Base-by-base conservation (phyloP, 768 basidiomycete species). In the Russula vinacea region DNA sequence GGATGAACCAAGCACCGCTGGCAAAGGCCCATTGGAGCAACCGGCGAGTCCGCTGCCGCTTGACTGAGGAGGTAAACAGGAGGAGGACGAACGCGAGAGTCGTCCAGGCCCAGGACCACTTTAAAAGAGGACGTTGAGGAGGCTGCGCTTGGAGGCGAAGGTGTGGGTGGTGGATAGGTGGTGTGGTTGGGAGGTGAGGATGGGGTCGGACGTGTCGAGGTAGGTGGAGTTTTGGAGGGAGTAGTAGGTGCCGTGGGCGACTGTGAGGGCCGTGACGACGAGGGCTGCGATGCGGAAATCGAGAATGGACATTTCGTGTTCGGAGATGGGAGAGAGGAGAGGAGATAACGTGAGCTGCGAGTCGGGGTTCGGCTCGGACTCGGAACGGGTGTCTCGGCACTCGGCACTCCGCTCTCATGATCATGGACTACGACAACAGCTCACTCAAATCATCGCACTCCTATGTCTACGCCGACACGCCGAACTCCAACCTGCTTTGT, bases 31-130 rank as follows among this genome's bases (percentile, higher is more conserved):
- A 93, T 68, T 85, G 82, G 26, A 64, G 45, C 8, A 39, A 32
- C 29, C 55, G 59, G 29, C 37, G 52, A 1, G 32, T 17, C 3
- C 66, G n/a, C n/a, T n/a, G n/a, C n/a, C n/a, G 66, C 11, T 49
- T 33, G 37, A 32, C 40, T 7, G 40, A 40, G 13, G 64, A 73
- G 5, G 87, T 83, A 67, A 82, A 81, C 80, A 82, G 88, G 29
- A 81, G 77, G 60, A 81, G 69, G 60, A 86, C 71, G 70, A 91
- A 92, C 0, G 83, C 79, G 39, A 78, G 78, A 8, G 90, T 81
- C 1, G 94, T 94, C 94, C 94, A 97, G 0, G 77, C 92, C 94
- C 96, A 97, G 26, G 89, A 85, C 58, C 83, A 80, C 76, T 98
- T 98, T 72, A 95, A 92, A 96, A 95, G 70, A 83, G 77, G 62